Percentiles rank a stretch among this genome's conserved stretches.
These are phyloP conservation scores for Solanum hybrid DNA, from an alignment of 305 asterid species.

Conservation along the genomic window DNA sequence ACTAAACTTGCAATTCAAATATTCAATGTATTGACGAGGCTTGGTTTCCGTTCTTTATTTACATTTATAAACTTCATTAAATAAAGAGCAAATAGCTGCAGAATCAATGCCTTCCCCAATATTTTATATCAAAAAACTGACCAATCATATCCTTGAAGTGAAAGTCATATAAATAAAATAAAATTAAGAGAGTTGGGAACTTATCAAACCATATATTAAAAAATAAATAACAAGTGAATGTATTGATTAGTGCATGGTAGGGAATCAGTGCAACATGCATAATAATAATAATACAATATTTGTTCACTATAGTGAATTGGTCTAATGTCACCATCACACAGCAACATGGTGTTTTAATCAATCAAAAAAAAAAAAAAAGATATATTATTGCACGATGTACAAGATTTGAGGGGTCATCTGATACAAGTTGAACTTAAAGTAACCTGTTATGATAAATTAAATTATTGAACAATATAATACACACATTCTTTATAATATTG, in stretches of 20 bases:
- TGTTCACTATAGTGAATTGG: not conserved
- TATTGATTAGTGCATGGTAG: not conserved
- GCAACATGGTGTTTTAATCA: not conserved
- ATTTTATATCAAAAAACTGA: not conserved
- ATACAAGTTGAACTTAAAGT: too few species aligned
- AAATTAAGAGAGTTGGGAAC: not conserved
- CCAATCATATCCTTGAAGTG: not conserved
- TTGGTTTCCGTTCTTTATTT: not conserved
- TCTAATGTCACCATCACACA: not conserved
- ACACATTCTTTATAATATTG: too few species aligned
- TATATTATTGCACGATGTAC: too few species aligned
- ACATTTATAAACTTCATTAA: not conserved
- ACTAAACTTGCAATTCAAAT: not conserved
- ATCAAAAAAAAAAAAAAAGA: not conserved
- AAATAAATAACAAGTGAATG: not conserved
- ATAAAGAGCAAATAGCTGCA: not conserved
- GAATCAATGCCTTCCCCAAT: not conserved
- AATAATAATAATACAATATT: not conserved
- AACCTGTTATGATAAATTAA: too few species aligned
- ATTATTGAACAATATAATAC: too few species aligned
- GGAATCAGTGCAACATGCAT: not conserved
- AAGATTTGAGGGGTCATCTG: too few species aligned
- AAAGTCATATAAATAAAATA: not conserved
- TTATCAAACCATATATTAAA: not conserved
- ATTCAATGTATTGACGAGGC: not conserved